Base-by-base conservation (phyloP, 2,329 filamentous ascomycete species). In the Apiospora marii region DNA sequence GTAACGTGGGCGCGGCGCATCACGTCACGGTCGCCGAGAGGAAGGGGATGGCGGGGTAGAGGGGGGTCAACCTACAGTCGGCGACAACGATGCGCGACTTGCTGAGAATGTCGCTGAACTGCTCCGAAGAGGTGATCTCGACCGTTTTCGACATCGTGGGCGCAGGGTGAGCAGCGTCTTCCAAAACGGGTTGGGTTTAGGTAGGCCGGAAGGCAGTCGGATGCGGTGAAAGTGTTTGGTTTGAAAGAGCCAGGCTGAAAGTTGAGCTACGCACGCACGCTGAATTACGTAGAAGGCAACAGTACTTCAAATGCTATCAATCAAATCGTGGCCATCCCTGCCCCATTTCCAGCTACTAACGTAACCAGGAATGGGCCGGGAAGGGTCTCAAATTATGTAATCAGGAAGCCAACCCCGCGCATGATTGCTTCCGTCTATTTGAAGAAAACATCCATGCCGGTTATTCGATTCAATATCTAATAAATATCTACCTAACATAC, bases 71-170 rank as follows among this genome's bases (percentile, higher is more conserved):
- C 94, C 89, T 86, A 97, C 95, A 98, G 84, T 98, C 94, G 79
- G 92, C 92, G 71, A 98, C 92, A 58, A 98, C 94, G 73, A 98
- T 90, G 76, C 89, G 90, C 46, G 93, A 95, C 71, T 88, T 90
- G 74, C 89, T 88, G 74, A 98, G 87, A 74, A 96, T 83, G 44
- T 85, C 83, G 77, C 87, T 88, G 78, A 97, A 92, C 80, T 96
- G 91, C 78, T 86, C 85, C 34, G 83, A 80, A 1, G 89, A 91
- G 75, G 84, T 82, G 74, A 92, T 90, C 70, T 84, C 79, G 72
- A 85, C 74, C 19, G 80, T 75, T 76, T 85, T 83, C 73, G 88
- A 89, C 79, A 83, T 81, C 71, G 83, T 83, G 58, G 67, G 44
- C 44, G 46, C 67, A 34, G 67, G 10, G 67, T 49, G n/a, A 22